phyloP scores from a whole-genome alignment of 805 yeast genomes.

The Metschnikowia gruessii region DNA sequence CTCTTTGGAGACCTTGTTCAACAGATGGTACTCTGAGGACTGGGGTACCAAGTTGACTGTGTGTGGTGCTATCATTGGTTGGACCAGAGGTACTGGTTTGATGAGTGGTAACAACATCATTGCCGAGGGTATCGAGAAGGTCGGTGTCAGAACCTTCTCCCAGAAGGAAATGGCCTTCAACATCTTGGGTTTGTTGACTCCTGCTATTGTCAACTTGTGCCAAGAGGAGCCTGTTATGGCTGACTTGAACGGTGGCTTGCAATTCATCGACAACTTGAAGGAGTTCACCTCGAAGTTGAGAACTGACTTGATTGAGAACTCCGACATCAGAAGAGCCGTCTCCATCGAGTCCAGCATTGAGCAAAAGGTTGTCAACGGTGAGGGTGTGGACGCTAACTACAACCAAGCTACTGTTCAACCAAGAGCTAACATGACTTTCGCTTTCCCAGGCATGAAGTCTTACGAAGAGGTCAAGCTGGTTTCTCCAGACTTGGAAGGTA shows the following conservation, averaged over 20 bases:
- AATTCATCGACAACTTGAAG: slow-evolving; percentile 86
- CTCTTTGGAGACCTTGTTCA: slow-evolving; percentile 91
- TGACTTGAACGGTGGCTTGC: slow-evolving; percentile 98
- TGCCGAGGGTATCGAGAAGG: slow-evolving; percentile 94
- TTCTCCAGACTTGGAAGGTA: slow-evolving; percentile 78
- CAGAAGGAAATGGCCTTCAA: slow-evolving; percentile 99
- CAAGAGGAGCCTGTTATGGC: slow-evolving; percentile 96
- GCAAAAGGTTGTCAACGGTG: slow-evolving; percentile 81
- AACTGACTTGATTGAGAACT: slow-evolving; percentile 68
- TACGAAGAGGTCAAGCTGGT: slow-evolving; percentile 67
- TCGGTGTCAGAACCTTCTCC: slow-evolving; percentile 97
- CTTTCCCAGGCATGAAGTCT: slow-evolving; percentile 84
- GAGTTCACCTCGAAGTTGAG: slow-evolving; percentile 80
- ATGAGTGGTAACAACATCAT: slow-evolving; percentile 96
- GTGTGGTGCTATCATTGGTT: slow-evolving; percentile 98
- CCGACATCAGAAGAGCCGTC: slow-evolving; percentile 94
- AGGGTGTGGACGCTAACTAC: slow-evolving; percentile 81
- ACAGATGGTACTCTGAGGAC: slow-evolving; percentile 98
- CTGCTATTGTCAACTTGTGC: slow-evolving; percentile 78
- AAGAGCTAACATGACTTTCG: slow-evolving; percentile 90
- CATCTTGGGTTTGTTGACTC: slow-evolving; percentile 88
- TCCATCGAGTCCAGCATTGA: slow-evolving; percentile 91
- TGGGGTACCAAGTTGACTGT: slow-evolving; percentile 93
- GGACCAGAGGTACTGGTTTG: slow-evolving; percentile 99
- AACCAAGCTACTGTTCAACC: slow-evolving; percentile 78